Evolutionary conservation across 768 basidiomycete species (phyloP), one percentile per base, ranked within the genome.

Genomic region (Kwoniella heveanensis): DNA sequence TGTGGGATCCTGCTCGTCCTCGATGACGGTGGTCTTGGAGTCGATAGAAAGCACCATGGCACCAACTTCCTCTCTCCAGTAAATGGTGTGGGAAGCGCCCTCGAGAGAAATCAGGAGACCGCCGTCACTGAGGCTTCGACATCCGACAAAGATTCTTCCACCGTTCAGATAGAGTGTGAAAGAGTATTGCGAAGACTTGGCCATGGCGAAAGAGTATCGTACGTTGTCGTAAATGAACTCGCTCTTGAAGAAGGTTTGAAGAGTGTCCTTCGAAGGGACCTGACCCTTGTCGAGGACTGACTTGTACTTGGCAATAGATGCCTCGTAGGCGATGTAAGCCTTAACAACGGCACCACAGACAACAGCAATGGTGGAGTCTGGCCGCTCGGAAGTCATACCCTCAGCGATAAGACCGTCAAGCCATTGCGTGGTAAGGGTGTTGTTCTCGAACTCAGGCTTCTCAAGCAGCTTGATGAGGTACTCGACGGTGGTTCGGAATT

Each of bases 1-100:
- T 24, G 96, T 99, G 17, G 96, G 96, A 75, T 99, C 96, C 72
- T 97, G 97, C 85, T 99, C 96, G 82, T 98, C 94, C 80, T 97
- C 96, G 71, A 99, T 93, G 82, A 97, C 84, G 79, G 94, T 96
- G 17, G 96, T 99, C 85, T 97, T 95, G 57, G 92, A 86, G 81
- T 99, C 95, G 64, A 99, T 88, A 88, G 76, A 98, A 79, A 69
- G 91, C 83, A 69, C 75, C 70, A 93, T 83, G 9, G 92, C 90
- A 59, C 93, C 96, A 57, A 98, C 96, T 83, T 99, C 96, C 80
- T 97, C 96, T 58, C 92, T 85, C 92, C 92, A 98, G 81, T 99
- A 99, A 56, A 96, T 85, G 24, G 96, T 94, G 81, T 99, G 96
- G 79, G 92, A 94, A 77, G 89, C 90, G 60, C 92, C 95, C 73